Evolutionary conservation across 2,329 filamentous ascomycete genomes (phyloP), one percentile per base, ranked within the genome.

Genomic region (Gnomoniopsis smithogilvyi): DNA sequence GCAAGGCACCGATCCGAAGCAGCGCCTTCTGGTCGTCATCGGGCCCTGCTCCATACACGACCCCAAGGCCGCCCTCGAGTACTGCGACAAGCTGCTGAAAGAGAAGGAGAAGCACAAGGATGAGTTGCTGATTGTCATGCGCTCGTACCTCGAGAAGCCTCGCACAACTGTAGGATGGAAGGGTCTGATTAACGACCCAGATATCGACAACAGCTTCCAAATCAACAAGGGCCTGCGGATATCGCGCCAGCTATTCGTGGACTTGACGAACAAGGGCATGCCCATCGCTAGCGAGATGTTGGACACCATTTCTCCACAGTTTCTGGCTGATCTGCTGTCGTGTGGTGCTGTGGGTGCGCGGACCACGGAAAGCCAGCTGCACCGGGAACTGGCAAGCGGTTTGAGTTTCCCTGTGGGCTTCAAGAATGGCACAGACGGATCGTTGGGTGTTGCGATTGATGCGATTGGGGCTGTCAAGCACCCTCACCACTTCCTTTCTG

Each of bases 121-220:
- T 69, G 92, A 98, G 71, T 83, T 99, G 41, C 82, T 96, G 67
- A 95, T 99, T 67, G 89, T 99, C 63, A 99, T 99, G 95, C 90
- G 95, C 67, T 91, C 92, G 64, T 99, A 99, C 84, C 86, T 99
- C 62, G 95, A 99, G 83, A 99, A 99, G 83, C 95, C 95, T 22
- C 88, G 95, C 64, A 99, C 95, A 30, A 99, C 95, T 0, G 92
- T 99, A 30, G 95, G 95, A 67, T 99, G 95, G 95, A 99, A 99
- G 80, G 95, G 95, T 52, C 80, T 99, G 68, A 96, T 99, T 79
- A 98, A 99, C 74, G 95, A 99, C 76, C 95, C 95, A 2, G 94
- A 98, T 70, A 96, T 99, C 71, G 93, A 98, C 76, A 94, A 96
- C 74, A 95, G 90, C 75, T 98, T 96, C 89, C 88, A 97, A 78